Evolutionary conservation across 2,329 filamentous ascomycete genomes (phyloP), one percentile per base, ranked within the genome.

Genomic region (Botrytis cinerea): DNA sequence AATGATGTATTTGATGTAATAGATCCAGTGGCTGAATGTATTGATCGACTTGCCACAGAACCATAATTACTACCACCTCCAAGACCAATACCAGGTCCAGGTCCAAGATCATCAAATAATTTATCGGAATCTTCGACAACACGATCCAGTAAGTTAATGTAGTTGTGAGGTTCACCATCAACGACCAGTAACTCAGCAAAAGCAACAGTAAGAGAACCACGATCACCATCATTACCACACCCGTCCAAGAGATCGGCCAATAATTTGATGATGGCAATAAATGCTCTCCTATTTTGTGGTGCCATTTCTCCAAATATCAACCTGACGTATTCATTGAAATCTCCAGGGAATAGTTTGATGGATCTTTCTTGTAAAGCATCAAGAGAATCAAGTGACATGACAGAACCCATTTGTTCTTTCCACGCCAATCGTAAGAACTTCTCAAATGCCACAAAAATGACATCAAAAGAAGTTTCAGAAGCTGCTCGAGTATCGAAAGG

Each of bases 371-470:
- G 94, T n/a, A 98, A 86, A 2, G 90, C 89, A 73, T 92, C 88
- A 54, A 98, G 85, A 8, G 90, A 87, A 64, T 91, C 86, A 70
- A 89, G 86, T 1, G 93, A 90, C 81, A 98, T 90, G 72, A 98
- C 89, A 4, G 93, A 90, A 0, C 95, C 95, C 86, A 98, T 94
- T 78, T 93, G 91, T 76, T 95, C 92, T 74, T 88, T 90, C 95
- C 95, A 98, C 20, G 93, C 94, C 75, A 94, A 91, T 74, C 90
- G 90, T 74, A 98, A 84, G 78, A 98, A 98, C 75, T 97, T 98
- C 81, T 98, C 95, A 81, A 98, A 98, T 0, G 95, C 92, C 40
- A 93, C 92, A 80, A 98, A 97, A 8, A 98, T 87, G 32, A 95
- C 90, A 79, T 98, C 94, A 14, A 95, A 90, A 4, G 91, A 88